Conservation (phyloP, 495 filamentous ascomycete species). For the Hypoxylon fuscum region DNA sequence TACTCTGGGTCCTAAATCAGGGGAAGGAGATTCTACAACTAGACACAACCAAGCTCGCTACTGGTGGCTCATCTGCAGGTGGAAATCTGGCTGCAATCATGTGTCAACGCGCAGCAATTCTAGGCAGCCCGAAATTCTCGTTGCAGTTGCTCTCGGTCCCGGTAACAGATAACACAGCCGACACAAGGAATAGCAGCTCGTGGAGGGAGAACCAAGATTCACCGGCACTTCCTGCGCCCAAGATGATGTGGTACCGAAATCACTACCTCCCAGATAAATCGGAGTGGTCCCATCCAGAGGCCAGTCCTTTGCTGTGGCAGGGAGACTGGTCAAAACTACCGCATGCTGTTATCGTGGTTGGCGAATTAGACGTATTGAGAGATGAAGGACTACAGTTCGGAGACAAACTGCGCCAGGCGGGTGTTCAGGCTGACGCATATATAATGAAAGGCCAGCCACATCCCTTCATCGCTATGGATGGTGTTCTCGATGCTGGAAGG, state of each 20-base stretch:
- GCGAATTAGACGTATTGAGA: conserved; percentile 65
- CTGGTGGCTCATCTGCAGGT: conserved; percentile 65
- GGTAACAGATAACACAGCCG: conserved; percentile 66
- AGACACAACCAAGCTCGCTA: conserved; percentile 58
- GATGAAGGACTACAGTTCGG: conserved; percentile 63
- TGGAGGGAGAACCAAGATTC: conserved; percentile 61
- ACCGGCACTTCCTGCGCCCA: conserved; percentile 60
- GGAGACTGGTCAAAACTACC: conserved; percentile 61
- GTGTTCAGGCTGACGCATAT: conserved; percentile 60
- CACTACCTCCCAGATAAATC: conserved; percentile 62
- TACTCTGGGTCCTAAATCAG: conserved; percentile 61
- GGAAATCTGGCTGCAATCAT: conserved; percentile 65
- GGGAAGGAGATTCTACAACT: conserved; percentile 52
- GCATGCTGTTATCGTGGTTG: conserved; percentile 62
- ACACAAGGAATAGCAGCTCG: conserved; percentile 52
- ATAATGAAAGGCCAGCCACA: conserved; percentile 69
- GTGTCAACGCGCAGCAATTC: conserved; percentile 60
- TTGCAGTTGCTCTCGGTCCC: conserved; percentile 66
- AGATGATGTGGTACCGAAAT: conserved; percentile 68
- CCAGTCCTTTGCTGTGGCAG: conserved; percentile 62
- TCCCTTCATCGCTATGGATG: conserved; percentile 71
- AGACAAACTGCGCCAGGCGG: conserved; percentile 56
- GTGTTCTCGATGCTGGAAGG: conserved; percentile 60
- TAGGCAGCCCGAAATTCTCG: conserved; percentile 51
- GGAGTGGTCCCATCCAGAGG: conserved; percentile 60